Base-by-base conservation (phyloP, 768 basidiomycete genomes). In the Leucosporidium yakuticum region DNA sequence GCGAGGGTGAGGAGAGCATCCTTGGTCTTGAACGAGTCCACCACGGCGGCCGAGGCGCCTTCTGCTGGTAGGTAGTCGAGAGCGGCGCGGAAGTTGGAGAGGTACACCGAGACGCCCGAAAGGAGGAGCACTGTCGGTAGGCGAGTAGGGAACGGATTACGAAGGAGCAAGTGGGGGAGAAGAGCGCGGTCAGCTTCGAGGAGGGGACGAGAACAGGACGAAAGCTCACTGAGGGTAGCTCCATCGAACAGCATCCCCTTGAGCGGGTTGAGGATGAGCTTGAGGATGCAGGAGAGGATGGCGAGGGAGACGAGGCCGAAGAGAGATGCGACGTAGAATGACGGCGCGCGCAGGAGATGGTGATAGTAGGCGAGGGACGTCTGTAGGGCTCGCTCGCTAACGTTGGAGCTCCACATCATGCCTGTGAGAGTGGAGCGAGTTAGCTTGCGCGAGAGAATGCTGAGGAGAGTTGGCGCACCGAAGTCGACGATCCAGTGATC, bases 21-120 rank as follows among this genome's bases (percentile, higher is more conserved):
- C 39, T 44, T 44, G 29, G 56, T 60, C 60, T 68, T 63, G 6
- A 71, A 54, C 23, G 70, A 67, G 61, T 71, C 70, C 19, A 61
- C 61, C 36, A 71, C 63, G 17, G 49, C 65, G 27, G 53, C 47
- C 4, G 14, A 17, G 66, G 39, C 36, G 44, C 34, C 11, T 21
- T 50, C 50, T 31, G 65, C 60, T 11, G 70, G 70, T 50, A 71
- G 70, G 70, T 63, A 71, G 14, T 65, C 60, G 11, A 71, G 61
- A 7, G 67, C 67, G 31, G 70, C 67, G 57, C 63, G 64, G 31
- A 68, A 60, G 67, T 71, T 71, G 14, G 67, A 50, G 31, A 67
- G 25, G 64, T 71, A 71, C 34, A 68, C 67, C 17, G 67, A 44
- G n/a, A 63, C 5, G 55, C 67, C 67, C 11, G 70, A 71, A 25